These are phyloP conservation scores for Mucor piriformis DNA, from an alignment of 371 early-diverging fungal species.

Conservation along the genomic window DNA sequence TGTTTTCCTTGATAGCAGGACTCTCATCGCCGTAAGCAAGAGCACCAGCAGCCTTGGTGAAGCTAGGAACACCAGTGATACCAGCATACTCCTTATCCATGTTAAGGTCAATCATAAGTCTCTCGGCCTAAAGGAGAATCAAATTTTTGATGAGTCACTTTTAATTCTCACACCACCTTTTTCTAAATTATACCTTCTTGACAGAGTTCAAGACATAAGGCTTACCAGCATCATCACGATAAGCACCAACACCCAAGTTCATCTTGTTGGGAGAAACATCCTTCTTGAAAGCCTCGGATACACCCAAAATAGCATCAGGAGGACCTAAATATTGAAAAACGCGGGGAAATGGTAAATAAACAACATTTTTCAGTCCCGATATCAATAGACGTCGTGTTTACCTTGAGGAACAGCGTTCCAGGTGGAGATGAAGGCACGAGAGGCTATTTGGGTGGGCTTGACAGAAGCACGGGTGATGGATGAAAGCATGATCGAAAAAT, in stretches of 20 bases:
- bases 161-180: not conserved
- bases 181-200: conserved; percentile 63
- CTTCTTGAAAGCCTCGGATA: conserved; percentile 95
- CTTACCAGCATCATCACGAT: conserved; percentile 93
- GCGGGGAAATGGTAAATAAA: conserved; percentile 12
- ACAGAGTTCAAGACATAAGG: conserved; percentile 91
- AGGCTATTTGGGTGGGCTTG: conserved; percentile 51
- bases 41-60: conserved; percentile 80
- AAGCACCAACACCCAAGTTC: conserved; percentile 98
- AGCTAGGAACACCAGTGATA: conserved; percentile 89
- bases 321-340: conserved; percentile 62
- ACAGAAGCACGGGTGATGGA: conserved; percentile 43
- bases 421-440: conserved; percentile 64
- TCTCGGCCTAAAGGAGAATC: conserved; percentile 74
- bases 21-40: conserved; percentile 89
- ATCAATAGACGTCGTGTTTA: conserved; percentile 22
- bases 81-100: conserved; percentile 97
- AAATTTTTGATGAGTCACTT: not conserved
- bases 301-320: conserved; percentile 95
- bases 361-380: conserved; percentile 6
- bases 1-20: conserved; percentile 69
- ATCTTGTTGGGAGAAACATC: conserved; percentile 91
- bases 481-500: conserved; percentile 41
- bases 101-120: conserved; percentile 60
- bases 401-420: conserved; percentile 82